Base-by-base conservation (phyloP, 345 rosid genomes). In the Hypericum androsaemum region DNA sequence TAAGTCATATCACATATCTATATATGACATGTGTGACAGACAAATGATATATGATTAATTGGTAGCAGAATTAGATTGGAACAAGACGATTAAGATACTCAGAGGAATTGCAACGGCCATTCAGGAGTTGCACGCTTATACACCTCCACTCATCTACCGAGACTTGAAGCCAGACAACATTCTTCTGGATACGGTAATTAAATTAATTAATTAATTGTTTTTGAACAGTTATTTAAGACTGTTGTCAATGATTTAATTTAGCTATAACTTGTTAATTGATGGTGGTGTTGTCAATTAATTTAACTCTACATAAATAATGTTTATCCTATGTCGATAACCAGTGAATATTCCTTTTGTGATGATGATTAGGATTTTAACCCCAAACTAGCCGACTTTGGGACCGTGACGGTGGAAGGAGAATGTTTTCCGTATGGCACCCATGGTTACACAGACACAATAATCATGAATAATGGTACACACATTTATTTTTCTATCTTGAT, bases 301-400 rank as follows among this genome's bases (percentile, higher is more conserved):
- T 22, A 1, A 4, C 32, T 22, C 32, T n/a, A n/a, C n/a, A n/a
- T n/a, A n/a, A n/a, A n/a, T n/a, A n/a, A n/a, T n/a, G 32, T 22
- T 22, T 22, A 22, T 22, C 32, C 4, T 1, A 22, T 22, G 1
- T 22, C 32, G 1, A 1, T 4, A 22, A 22, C 32, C 32, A 22
- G 32, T 22, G 4, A 22, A 22, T 22, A 51, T 51, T 51, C 5
- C 10, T n/a, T 5, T 0, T 4, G 17, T 3, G 0, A 16, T 9
- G 37, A n/a, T n/a, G 40, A 42, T 10, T 51, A 60, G 64, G 46
- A 60, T n/a, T 52, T 44, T 22, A 52, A 17, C 7, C 64, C 64
- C 22, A 60, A 60, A 38, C 32, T 60, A 28, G 41, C 57, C 8
- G 64, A 60, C 47, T 60, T 60, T 8, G 64, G 64, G 17, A 52